These are phyloP conservation scores for Phialocephala sp. DNA, from an alignment of 2,329 filamentous ascomycete genomes.

Conservation along the genomic window DNA sequence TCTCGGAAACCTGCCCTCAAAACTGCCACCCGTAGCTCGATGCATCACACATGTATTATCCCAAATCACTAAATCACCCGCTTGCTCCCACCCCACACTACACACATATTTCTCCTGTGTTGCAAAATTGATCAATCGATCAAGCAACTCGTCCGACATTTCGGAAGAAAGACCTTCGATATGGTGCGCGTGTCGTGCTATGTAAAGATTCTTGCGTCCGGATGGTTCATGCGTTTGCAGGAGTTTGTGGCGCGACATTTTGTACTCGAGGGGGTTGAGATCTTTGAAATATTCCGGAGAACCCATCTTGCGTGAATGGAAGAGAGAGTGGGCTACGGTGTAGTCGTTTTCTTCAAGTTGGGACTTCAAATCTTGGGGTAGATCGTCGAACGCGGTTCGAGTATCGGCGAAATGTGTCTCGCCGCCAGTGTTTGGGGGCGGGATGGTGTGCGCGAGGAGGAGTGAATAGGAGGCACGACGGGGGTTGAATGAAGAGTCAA, in stretches of 20 bases:
- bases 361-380: conserved; percentile 43
- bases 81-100: conserved; percentile 53
- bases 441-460: conserved; percentile 55
- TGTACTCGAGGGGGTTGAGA: conserved; percentile 44
- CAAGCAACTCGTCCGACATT: conserved; percentile 45
- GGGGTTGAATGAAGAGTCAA: conserved; percentile 61
- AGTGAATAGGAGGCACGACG: conserved; percentile 58
- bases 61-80: conserved; percentile 61
- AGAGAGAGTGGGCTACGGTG: conserved; percentile 56
- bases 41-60: conserved; percentile 65
- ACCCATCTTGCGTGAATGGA: conserved; percentile 58
- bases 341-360: conserved; percentile 48
- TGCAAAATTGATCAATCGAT: conserved; percentile 53
- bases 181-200: conserved; percentile 59
- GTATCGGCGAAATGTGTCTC: conserved; percentile 60
- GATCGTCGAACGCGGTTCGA: conserved; percentile 55
- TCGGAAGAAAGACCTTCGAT: conserved; percentile 49
- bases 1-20: conserved; percentile 53
- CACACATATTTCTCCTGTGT: conserved; percentile 54
- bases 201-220: conserved; percentile 58
- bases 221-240: conserved; percentile 57
- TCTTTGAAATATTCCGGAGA: conserved; percentile 54
- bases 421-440: conserved; percentile 53
- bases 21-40: conserved; percentile 54
- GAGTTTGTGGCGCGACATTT: conserved; percentile 50